A percentile compares a stretch with the other conserved stretches of the same genome.
These are phyloP conservation scores for Candida koratica DNA, from an alignment of 805 yeast genomes.

Conservation along the genomic window DNA sequence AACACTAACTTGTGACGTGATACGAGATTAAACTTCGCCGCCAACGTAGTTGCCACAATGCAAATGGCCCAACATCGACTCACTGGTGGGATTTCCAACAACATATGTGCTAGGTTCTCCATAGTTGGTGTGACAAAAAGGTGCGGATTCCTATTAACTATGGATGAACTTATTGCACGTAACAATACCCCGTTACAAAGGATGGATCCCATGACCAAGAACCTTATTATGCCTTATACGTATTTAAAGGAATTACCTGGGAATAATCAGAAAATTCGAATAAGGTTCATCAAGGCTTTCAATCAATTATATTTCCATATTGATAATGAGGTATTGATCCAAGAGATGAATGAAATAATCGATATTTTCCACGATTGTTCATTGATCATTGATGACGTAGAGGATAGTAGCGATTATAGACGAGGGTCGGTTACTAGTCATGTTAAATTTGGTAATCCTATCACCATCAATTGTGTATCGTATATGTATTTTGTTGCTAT, in stretches of 20 bases:
- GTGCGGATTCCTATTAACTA: too few species aligned
- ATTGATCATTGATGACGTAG: constrained; percentile 74
- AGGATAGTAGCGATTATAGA: constrained; percentile 67
- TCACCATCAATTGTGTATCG: constrained; percentile 79
- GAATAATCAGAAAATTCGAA: constrained; percentile 29
- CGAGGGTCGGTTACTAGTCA: constrained; percentile 83
- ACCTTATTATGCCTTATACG: constrained; percentile 25
- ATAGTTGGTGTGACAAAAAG: constrained; percentile 4
- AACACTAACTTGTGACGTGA: constrained; percentile 20
- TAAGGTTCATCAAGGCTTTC: constrained; percentile 30
- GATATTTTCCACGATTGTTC: constrained; percentile 35
- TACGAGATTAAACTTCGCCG: constrained; percentile 19
- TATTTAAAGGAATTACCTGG: constrained; percentile 33
- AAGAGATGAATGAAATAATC: constrained; percentile 26
- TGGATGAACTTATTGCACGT: constrained; percentile 10
- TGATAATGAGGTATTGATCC: constrained; percentile 19
- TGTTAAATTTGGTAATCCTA: constrained; percentile 68
- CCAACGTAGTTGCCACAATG: constrained; percentile 20
- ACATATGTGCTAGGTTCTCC: constrained; percentile 12
- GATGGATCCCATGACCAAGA: constrained; percentile 9
- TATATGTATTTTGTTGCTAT: constrained; percentile 76
- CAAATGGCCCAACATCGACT: constrained; percentile 26
- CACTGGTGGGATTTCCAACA: constrained; percentile 19
- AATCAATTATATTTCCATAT: constrained; percentile 31
- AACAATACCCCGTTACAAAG: constrained; percentile 13